A percentile compares a stretch with the other conserved stretches of the same genome.
Conservation (phyloP, 768 basidiomycete genomes). For the Kwoniella bestiolae region DNA sequence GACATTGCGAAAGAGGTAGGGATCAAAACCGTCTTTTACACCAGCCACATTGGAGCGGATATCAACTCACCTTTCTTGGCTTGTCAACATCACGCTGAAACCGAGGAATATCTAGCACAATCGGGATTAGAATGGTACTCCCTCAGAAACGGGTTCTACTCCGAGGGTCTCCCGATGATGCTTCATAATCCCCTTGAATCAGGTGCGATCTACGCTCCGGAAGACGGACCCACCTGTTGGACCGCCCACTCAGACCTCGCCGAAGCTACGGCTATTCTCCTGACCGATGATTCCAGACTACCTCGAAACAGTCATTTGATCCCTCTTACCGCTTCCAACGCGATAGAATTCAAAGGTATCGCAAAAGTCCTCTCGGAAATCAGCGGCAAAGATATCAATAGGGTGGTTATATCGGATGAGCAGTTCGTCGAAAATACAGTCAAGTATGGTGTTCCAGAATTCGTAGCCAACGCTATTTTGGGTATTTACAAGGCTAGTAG, state of each 20-base stretch:
- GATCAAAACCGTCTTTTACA: slow-evolving; percentile 58
- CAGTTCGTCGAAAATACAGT: not conserved
- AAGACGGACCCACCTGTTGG: slow-evolving; percentile 58
- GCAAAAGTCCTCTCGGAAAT: not conserved
- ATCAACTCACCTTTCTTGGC: slow-evolving; percentile 49
- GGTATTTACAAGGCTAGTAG: slow-evolving; percentile 5
- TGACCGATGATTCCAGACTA: slow-evolving; percentile 34
- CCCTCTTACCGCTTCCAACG: not conserved
- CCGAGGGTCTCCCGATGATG: slow-evolving; percentile 55
- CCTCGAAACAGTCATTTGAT: not conserved
- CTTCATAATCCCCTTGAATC: slow-evolving; percentile 47
- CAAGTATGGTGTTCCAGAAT: not conserved
- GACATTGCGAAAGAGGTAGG: slow-evolving; percentile 56
- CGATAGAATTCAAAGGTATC: not conserved
- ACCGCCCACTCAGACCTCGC: slow-evolving; percentile 57
- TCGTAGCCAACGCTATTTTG: not conserved
- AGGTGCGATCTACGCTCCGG: slow-evolving; percentile 45
- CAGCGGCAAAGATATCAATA: not conserved
- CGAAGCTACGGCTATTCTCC: slow-evolving; percentile 57
- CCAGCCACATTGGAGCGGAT: slow-evolving; percentile 49
- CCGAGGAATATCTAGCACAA: slow-evolving; percentile 55
- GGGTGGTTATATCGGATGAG: not conserved
- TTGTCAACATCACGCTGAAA: slow-evolving; percentile 56
- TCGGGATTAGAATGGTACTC: slow-evolving; percentile 57
- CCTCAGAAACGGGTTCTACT: slow-evolving; percentile 58